phyloP scores from a whole-genome alignment of 2,329 filamentous ascomycete genomes.

The Fusarium torreyae region DNA sequence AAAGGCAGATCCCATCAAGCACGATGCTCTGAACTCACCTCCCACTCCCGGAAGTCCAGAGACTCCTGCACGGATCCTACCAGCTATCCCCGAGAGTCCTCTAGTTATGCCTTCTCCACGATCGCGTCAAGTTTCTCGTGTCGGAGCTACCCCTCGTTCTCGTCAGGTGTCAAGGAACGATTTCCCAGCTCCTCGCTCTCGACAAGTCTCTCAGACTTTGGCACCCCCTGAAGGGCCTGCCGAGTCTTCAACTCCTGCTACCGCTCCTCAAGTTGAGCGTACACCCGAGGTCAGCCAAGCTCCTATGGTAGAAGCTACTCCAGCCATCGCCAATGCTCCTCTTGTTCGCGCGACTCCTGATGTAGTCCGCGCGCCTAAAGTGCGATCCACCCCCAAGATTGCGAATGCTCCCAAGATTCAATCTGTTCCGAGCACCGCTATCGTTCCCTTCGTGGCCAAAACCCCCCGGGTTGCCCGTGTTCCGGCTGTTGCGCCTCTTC shows the following conservation, averaged over 20 bases:
- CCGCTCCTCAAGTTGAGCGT: slow-evolving; percentile 17
- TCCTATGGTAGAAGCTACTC: background rate
- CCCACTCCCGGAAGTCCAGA: slow-evolving; percentile 21
- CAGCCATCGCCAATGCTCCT: slow-evolving; percentile 3
- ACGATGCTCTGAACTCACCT: slow-evolving; percentile 1
- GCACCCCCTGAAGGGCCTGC: slow-evolving; percentile 9
- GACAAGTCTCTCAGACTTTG: slow-evolving; percentile 34
- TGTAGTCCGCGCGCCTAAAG: slow-evolving; percentile 18
- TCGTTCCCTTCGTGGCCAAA: slow-evolving; percentile 3
- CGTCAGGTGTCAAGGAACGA: slow-evolving; percentile 27
- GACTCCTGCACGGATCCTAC: slow-evolving; percentile 18
- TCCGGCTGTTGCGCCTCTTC: background rate
- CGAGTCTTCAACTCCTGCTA: background rate
- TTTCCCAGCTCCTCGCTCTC: slow-evolving; percentile 22
- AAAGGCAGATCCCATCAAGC: slow-evolving; percentile 1
- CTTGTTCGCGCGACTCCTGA: slow-evolving; percentile 3
- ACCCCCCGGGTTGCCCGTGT: slow-evolving; percentile 1
- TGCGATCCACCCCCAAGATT: slow-evolving; percentile 5
- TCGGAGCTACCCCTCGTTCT: slow-evolving; percentile 14
- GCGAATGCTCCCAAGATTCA: slow-evolving; percentile 7
- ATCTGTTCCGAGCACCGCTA: background rate
- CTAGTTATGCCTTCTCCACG: slow-evolving; percentile 29
- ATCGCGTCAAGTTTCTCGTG: slow-evolving; percentile 37
- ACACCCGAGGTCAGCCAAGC: background rate
- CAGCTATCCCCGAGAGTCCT: slow-evolving; percentile 40